Base-by-base conservation (phyloP, 148 eudicot genomes). In the Talinum fruticosum region DNA sequence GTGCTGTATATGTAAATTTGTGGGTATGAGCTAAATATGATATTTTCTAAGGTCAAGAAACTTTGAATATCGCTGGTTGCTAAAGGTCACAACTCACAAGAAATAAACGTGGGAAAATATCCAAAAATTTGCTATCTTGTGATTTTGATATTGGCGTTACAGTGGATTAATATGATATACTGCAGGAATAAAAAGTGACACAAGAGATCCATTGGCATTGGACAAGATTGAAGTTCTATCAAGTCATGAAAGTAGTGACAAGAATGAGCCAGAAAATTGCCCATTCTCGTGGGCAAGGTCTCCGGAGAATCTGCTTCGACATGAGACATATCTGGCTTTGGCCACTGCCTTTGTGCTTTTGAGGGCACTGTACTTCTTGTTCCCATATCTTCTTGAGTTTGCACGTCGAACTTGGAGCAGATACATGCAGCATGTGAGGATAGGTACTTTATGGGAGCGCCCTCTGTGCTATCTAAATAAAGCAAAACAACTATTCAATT, bases 281-380 rank as follows among this genome's bases (percentile, higher is more conserved):
- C 98, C 98, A 47, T 95, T 92, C 78, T 86, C 98, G 15, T 95
- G 97, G 97, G 92, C 97, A 61, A 86, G 91, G 78, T 92, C 96
- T 77, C 94, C 96, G 1, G 96, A 92, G 74, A 92, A 90, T 79
- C 75, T 93, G 78, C 82, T 95, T 51, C 82, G 75, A 62, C 94
- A 92, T 47, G 96, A 92, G 86, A 95, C 97, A 23, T 95, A 88
- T 84, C 83, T 95, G 75, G 91, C 92, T 67, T 71, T 95, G 73
- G 98, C 98, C 65, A 88, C 89, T n/a, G 69, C 87, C 21, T 95
- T 95, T 80, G 90, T 95, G 66, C 82, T 95, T 30, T 66, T 92
- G 79, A 87, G 94, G 80, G 71, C 89, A 78, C 75, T 89, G 69
- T 87, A 86, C 76, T 67, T 86, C 44, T 35, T 84, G 41, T 81